Conservation (phyloP, 2,329 filamentous ascomycete species). For the Diaporthe vexans region DNA sequence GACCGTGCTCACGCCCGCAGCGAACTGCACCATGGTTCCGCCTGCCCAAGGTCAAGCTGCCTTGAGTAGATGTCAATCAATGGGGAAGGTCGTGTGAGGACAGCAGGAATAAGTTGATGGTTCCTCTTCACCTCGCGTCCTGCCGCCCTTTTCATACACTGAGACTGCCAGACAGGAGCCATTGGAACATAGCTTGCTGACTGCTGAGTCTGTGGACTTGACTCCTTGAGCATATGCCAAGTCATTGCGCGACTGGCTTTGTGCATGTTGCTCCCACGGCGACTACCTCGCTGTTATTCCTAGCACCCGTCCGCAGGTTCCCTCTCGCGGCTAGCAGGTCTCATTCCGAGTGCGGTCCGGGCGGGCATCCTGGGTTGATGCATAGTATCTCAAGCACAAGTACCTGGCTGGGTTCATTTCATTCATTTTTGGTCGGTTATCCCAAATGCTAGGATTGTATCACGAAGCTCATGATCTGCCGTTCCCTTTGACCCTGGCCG, state of each 20-base stretch:
- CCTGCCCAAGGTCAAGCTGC: background rate
- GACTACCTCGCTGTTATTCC: background rate
- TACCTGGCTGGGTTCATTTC: slow-evolving; percentile 36
- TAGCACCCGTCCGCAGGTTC: background rate
- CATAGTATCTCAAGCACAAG: background rate
- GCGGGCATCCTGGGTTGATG: too few species aligned
- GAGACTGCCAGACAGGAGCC: background rate
- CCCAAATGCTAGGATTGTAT: slow-evolving; percentile 36
- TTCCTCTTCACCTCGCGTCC: too few species aligned
- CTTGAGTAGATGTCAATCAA: too few species aligned
- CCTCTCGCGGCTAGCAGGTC: background rate
- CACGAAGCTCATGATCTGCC: slow-evolving; percentile 38
- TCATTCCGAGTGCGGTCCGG: background rate
- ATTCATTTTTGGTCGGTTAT: slow-evolving; percentile 40
- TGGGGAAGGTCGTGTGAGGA: background rate
- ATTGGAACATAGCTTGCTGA: background rate
- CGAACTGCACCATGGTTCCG: too few species aligned
- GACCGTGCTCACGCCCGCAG: background rate
- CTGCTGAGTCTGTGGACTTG: background rate
- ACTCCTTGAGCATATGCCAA: background rate
- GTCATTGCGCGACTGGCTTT: background rate
- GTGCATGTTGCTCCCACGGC: background rate
- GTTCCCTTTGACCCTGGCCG: slow-evolving; percentile 40
- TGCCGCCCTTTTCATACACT: background rate
- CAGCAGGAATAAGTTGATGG: background rate